Conservation (phyloP, 495 filamentous ascomycete species). For the Lepraria neglecta region DNA sequence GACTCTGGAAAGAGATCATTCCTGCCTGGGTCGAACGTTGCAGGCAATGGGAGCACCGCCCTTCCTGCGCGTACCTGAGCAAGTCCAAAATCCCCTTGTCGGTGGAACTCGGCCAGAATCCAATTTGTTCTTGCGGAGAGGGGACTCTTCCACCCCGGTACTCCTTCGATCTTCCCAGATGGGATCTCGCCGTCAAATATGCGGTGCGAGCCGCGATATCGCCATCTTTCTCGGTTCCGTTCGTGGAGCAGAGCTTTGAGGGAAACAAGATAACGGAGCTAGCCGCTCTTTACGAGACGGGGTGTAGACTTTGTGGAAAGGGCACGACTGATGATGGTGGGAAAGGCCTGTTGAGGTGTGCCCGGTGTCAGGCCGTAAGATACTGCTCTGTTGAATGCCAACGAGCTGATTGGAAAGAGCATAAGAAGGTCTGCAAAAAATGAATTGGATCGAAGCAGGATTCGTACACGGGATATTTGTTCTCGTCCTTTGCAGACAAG, state of each 20-base stretch:
- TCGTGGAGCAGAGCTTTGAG: slow-evolving; percentile 26
- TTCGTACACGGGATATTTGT: not conserved
- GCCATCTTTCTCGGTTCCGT: slow-evolving; percentile 31
- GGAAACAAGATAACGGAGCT: not conserved
- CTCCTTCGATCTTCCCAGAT: slow-evolving; percentile 28
- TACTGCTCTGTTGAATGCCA: slow-evolving; percentile 26
- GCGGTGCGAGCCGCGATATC: slow-evolving; percentile 34
- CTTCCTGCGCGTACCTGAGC: slow-evolving; percentile 44
- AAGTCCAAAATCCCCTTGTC: slow-evolving; percentile 32
- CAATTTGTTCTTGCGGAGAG: slow-evolving; percentile 35
- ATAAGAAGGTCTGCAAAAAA: slow-evolving; percentile 23
- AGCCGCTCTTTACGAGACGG: not conserved
- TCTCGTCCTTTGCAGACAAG: not conserved
- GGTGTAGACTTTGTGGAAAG: slow-evolving; percentile 8
- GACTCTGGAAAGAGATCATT: slow-evolving; percentile 45
- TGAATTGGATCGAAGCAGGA: not conserved
- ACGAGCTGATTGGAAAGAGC: slow-evolving; percentile 25
- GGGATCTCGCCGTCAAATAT: slow-evolving; percentile 28
- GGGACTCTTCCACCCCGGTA: slow-evolving; percentile 29
- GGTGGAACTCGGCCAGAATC: slow-evolving; percentile 23
- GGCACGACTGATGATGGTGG: slow-evolving; percentile 10
- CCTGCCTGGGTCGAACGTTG: slow-evolving; percentile 50
- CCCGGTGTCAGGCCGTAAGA: slow-evolving; percentile 19
- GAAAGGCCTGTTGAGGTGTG: slow-evolving; percentile 20
- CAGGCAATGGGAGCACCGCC: slow-evolving; percentile 45